Evolutionary conservation across 2,329 filamentous ascomycete genomes (phyloP).

Genomic region (Exophiala sp.): DNA sequence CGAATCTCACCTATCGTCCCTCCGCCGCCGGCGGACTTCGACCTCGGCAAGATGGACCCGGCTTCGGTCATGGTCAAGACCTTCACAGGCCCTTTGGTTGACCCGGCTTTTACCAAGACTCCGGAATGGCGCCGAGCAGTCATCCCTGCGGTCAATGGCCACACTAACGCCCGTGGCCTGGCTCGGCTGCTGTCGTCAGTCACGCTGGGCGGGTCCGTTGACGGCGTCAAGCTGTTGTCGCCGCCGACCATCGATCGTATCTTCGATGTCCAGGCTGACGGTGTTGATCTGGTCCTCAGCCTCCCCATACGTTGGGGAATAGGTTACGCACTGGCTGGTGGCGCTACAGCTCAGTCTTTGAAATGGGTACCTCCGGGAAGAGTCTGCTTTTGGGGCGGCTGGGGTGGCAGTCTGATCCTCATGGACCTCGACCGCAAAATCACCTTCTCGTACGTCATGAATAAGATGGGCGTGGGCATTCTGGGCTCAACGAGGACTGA

Average conservation of each 20-base stretch:
- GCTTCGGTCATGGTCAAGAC: constrained; percentile 33
- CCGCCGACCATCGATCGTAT: constrained; percentile 42
- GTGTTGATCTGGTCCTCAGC: constrained; percentile 39
- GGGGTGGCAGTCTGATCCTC: constrained; percentile 42
- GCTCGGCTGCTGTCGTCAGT: constrained; percentile 40
- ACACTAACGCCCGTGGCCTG: constrained; percentile 42
- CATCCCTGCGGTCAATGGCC: constrained; percentile 43
- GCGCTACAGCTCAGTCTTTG: constrained; percentile 25
- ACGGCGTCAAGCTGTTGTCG: constrained; percentile 38
- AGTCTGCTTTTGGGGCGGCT: constrained; percentile 42
- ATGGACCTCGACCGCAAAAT: constrained; percentile 42
- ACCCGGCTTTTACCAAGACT: constrained; percentile 26
- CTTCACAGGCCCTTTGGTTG: constrained; percentile 29
- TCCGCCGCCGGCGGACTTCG: constrained; percentile 15
- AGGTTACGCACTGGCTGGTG: constrained; percentile 37
- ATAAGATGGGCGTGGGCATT: constrained; percentile 37
- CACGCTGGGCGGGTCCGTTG: constrained; percentile 33
- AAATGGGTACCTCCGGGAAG: constrained; percentile 30
- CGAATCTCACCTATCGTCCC: constrained; percentile 38
- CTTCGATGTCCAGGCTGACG: constrained; percentile 41
- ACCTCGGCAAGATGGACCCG: constrained; percentile 23
- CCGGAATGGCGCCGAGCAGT: constrained; percentile 38
- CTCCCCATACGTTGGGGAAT: constrained; percentile 39
- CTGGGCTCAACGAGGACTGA: constrained; percentile 31
- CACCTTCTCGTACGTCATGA: constrained; percentile 45